phyloP scores from a whole-genome alignment of 202 grass and related monocot species.

The Carex sylvatica region DNA sequence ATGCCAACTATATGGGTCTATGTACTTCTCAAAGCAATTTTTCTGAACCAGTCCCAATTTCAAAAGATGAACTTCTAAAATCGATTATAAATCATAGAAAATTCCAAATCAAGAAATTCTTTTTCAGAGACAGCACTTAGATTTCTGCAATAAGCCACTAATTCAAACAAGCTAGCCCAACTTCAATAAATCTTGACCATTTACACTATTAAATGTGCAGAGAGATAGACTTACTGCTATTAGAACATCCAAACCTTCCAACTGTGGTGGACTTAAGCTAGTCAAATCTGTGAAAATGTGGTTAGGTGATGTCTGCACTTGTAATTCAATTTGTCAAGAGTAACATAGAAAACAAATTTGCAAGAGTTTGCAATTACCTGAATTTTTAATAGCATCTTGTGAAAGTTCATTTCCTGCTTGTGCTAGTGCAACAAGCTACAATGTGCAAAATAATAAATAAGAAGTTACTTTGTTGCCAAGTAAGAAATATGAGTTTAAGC shows the following conservation, averaged over 20 bases:
- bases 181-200: neutral
- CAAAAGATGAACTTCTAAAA: too few relatives aligned
- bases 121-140: too few relatives aligned
- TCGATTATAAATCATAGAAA: too few relatives aligned
- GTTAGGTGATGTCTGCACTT: neutral
- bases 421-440: slow-evolving; percentile 85
- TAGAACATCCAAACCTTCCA: slow-evolving; percentile 80
- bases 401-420: slow-evolving; percentile 78
- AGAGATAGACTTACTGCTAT: slow-evolving; percentile 48
- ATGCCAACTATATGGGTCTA: slow-evolving; percentile 56
- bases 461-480: slow-evolving; percentile 1
- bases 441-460: slow-evolving; percentile 17
- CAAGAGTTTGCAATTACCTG: slow-evolving; percentile 46
- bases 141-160: slow-evolving; percentile 62
- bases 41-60: too few relatives aligned
- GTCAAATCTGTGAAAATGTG: slow-evolving; percentile 59
- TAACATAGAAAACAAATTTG: neutral
- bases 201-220: neutral
- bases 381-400: slow-evolving; percentile 48
- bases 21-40: too few relatives aligned
- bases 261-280: slow-evolving; percentile 65
- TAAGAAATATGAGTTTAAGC: neutral
- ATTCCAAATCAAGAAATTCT: too few relatives aligned
- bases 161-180: neutral
- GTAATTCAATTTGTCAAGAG: slow-evolving; percentile 15